A percentile compares a stretch with the other conserved stretches of the same genome.
phyloP scores from a whole-genome alignment of 2,329 filamentous ascomycete species.

The Plectosphaerella cucumerina region DNA sequence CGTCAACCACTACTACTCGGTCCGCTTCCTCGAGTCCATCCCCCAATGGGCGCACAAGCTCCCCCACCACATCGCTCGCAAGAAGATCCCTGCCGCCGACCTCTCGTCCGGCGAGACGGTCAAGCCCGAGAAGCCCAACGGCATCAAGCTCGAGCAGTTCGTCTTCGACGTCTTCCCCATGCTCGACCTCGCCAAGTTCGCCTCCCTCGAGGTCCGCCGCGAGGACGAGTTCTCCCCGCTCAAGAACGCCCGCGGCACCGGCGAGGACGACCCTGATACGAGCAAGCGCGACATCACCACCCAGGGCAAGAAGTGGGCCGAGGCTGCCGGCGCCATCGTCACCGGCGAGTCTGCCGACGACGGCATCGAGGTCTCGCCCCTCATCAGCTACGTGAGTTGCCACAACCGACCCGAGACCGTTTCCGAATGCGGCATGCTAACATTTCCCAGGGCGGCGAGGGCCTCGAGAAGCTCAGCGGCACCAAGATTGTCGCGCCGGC shows the following conservation, averaged over 20 bases:
- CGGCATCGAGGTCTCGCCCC: constrained; percentile 85
- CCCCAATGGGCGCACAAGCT: constrained; percentile 81
- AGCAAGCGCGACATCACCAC: constrained; percentile 86
- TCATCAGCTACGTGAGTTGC: constrained; percentile 88
- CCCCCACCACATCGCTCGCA: constrained; percentile 92
- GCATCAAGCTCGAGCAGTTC: constrained; percentile 98
- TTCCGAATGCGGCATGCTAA: constrained; percentile 12
- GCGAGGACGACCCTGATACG: constrained; percentile 91
- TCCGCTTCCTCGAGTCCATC: constrained; percentile 85
- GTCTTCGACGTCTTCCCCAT: constrained; percentile 98
- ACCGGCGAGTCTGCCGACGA: constrained; percentile 56
- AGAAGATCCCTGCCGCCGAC: constrained; percentile 93
- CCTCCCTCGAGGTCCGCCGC: constrained; percentile 90
- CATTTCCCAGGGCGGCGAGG: constrained; percentile 53
- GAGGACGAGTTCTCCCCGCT: constrained; percentile 98
- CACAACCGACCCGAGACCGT: not conserved
- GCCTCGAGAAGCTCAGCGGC: constrained; percentile 51
- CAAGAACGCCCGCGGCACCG: constrained; percentile 83
- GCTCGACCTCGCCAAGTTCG: constrained; percentile 81
- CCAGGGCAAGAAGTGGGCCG: constrained; percentile 83
- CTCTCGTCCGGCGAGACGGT: constrained; percentile 71
- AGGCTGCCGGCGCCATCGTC: constrained; percentile 73
- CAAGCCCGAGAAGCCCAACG: constrained; percentile 93
- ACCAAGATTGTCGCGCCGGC: constrained; percentile 49
- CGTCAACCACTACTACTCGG: constrained; percentile 99